Evolutionary conservation across 768 basidiomycete genomes (phyloP).

Genomic region (Pleurotus tuoliensis): DNA sequence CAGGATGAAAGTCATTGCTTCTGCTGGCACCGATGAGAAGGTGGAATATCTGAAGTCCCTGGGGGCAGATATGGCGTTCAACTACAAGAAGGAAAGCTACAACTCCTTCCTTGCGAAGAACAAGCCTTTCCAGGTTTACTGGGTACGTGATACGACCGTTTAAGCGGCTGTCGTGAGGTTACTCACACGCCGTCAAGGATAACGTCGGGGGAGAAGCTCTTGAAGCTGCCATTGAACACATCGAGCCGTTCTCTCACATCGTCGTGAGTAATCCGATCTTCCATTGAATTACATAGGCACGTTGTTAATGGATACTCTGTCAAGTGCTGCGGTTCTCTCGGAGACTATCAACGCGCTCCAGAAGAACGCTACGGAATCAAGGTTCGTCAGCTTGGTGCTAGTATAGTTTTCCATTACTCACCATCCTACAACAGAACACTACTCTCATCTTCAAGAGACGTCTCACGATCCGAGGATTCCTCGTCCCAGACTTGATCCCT

Average conservation of each 20-base stretch:
- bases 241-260: conserved; percentile 30
- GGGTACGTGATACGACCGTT: neutral
- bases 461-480: conserved; percentile 34
- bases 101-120: conserved; percentile 30
- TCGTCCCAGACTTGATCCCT: conserved; percentile 20
- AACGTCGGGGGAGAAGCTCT: conserved; percentile 39
- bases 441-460: conserved; percentile 27
- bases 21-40: conserved; percentile 49
- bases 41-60: conserved; percentile 37
- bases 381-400: conserved; percentile 1
- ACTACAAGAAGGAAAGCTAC: conserved; percentile 47
- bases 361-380: conserved; percentile 14
- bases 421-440: conserved; percentile 21
- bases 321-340: conserved; percentile 15
- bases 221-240: conserved; percentile 33
- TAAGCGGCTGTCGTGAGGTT: neutral
- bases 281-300: neutral
- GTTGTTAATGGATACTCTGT: neutral
- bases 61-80: conserved; percentile 47
- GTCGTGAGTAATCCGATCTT: conserved; percentile 14
- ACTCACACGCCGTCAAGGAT: conserved; percentile 12
- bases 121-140: conserved; percentile 42
- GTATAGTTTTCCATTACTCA: neutral
- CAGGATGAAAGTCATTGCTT: conserved; percentile 6
- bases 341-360: conserved; percentile 12